These are phyloP conservation scores for Ophiocordyceps robertsii DNA, from an alignment of 2,329 filamentous ascomycete genomes.

Conservation along the genomic window DNA sequence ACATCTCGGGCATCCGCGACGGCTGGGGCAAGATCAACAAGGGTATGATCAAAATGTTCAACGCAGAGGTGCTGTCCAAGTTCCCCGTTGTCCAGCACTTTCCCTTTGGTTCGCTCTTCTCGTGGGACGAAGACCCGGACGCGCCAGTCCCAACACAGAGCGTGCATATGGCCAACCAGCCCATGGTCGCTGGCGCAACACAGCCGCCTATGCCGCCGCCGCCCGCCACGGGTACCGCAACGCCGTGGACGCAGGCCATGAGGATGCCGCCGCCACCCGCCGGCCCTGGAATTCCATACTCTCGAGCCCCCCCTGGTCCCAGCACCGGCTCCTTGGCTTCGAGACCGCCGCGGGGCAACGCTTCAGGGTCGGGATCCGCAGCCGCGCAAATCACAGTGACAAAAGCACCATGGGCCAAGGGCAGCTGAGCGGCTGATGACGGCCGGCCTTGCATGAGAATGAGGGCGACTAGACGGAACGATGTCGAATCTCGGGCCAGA, in stretches of 20 bases:
- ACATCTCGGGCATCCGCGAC: constrained; percentile 79
- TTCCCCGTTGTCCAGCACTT: constrained; percentile 99
- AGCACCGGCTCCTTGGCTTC: constrained; percentile 11
- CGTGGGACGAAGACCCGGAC: constrained; percentile 56
- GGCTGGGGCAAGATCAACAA: constrained; percentile 99
- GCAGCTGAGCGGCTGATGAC: constrained; percentile 3
- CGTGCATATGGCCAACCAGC: constrained; percentile 45
- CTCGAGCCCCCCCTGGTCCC: constrained; percentile 19
- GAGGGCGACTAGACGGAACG: neutral
- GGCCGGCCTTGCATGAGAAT: neutral
- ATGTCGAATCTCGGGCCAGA: no score
- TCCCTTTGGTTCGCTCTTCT: constrained; percentile 67
- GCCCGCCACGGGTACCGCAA: constrained; percentile 21
- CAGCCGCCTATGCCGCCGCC: constrained; percentile 9
- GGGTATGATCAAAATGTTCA: constrained; percentile 99
- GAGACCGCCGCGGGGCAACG: constrained; percentile 8
- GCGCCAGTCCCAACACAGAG: constrained; percentile 35
- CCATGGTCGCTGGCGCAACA: constrained; percentile 10
- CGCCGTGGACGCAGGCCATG: constrained; percentile 30
- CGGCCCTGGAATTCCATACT: constrained; percentile 25
- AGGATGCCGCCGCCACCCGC: constrained; percentile 19
- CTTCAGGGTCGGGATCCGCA: constrained; percentile 14
- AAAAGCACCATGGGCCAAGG: constrained; percentile 33
- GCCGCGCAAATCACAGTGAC: constrained; percentile 26
- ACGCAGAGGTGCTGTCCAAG: constrained; percentile 89